Evolutionary conservation across 2,329 filamentous ascomycete genomes (phyloP), one percentile per base, ranked within the genome.

Genomic region (Ophiocordyceps camponoti-saundersi): DNA sequence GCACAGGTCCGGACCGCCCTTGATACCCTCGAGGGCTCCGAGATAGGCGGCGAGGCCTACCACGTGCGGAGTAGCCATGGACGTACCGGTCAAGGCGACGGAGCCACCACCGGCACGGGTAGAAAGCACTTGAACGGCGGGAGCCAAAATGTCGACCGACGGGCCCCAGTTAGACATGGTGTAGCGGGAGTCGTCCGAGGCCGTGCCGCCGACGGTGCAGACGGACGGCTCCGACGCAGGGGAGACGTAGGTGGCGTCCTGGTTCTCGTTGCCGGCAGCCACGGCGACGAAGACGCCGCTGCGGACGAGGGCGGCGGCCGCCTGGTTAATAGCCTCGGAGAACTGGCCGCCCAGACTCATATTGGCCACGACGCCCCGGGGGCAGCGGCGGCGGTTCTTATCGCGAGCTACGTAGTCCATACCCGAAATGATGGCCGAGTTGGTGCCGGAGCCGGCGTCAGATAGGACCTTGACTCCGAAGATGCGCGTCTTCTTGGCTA

Each of bases 321-420:
- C 70, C 32, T 54, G 56, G 63, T 74, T 75, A 49, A 72, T 54
- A 20, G 69, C 56, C 2, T 60, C 46, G 6, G 66, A 69, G 49
- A 52, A 57, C 46, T 51, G 44, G 11, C 70, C 70, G 39, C 71
- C 70, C 7, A 75, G 66, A 8, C 67, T 71, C 70, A 75, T 70
- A 59, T 67, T 72, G 51, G 68, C 64, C 23, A 74, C 70, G 42
- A 65, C 58, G 29, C 66, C 65, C 42, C 56, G 61, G 52, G 59
- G 56, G 58, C 64, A 66, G 51, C 47, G 57, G 47, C 59, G 60
- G 2, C 50, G 58, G 36, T 51, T n/a, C 23, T 58, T 53, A 52
- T 68, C 64, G 18, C 52, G 47, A 45, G 58, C 56, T 2, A 65
- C 65, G 44, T 56, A 66, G 56, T 66, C 61, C 48, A 66, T 65